A percentile compares a stretch with the other conserved stretches of the same genome.
Evolutionary conservation across 2,329 filamentous ascomycete species (phyloP).

Genomic region (Fusarium praegraminearum): DNA sequence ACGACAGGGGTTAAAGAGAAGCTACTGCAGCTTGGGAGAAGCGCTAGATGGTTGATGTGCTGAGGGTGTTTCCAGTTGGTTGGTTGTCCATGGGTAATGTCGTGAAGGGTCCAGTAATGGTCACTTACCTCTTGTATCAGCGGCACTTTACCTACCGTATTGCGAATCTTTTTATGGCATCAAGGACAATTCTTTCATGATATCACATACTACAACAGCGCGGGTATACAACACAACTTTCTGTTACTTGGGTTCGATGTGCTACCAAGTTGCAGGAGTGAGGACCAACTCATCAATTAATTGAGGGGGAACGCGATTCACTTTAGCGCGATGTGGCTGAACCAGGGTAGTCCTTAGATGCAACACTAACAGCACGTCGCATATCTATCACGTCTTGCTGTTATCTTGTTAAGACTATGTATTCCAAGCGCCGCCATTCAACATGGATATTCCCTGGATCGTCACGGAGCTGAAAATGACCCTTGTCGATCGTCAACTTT

Average conservation of each 20-base stretch:
- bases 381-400: fast-evolving
- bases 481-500: constrained; percentile 10
- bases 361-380: not conserved
- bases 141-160: not conserved
- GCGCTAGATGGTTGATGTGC: not conserved
- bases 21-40: constrained; percentile 12
- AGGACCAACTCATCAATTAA: constrained; percentile 7
- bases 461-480: constrained; percentile 29
- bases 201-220: fast-evolving
- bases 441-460: constrained; percentile 26
- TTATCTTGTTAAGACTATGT: not conserved
- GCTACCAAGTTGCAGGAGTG: not conserved
- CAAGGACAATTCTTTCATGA: fast-evolving
- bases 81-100: not conserved
- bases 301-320: constrained; percentile 21
- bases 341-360: not conserved
- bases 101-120: not conserved
- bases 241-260: fast-evolving
- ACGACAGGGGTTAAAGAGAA: constrained; percentile 14
- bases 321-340: constrained; percentile 32
- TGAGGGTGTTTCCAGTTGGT: constrained; percentile 7
- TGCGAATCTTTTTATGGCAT: not conserved
- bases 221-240: fast-evolving
- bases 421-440: not conserved
- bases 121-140: not conserved